A percentile compares a stretch with the other conserved stretches of the same genome.
Conservation (phyloP, 345 rosid species). For the Hypericum perforatum region DNA sequence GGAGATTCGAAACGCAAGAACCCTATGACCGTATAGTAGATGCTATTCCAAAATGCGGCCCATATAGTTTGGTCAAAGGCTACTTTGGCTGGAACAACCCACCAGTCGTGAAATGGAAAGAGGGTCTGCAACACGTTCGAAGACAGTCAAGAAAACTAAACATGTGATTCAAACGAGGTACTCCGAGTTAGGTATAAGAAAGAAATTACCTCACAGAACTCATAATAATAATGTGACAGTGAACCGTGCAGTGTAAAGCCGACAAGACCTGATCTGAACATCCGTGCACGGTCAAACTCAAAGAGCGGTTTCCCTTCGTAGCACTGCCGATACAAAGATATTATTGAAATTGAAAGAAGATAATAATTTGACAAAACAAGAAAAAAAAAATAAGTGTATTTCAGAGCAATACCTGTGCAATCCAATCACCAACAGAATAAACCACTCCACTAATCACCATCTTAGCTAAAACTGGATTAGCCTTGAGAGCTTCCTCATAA, state of each 20-base stretch:
- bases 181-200: neutral
- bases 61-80: slow-evolving; percentile 85
- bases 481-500: slow-evolving; percentile 81
- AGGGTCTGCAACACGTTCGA: slow-evolving; percentile 34
- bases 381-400: neutral
- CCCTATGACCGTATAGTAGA: slow-evolving; percentile 59
- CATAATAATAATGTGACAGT: slow-evolving; percentile 84
- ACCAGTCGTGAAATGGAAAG: slow-evolving; percentile 85
- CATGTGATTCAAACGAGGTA: neutral
- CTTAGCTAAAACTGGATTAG: slow-evolving; percentile 81
- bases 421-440: slow-evolving; percentile 91
- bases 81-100: slow-evolving; percentile 95
- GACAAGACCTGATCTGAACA: slow-evolving; percentile 83
- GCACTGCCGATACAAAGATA: slow-evolving; percentile 35
- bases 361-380: neutral
- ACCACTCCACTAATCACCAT: slow-evolving; percentile 94
- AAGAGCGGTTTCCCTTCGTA: slow-evolving; percentile 82
- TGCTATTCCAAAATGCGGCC: slow-evolving; percentile 92
- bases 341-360: neutral
- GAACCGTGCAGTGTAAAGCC: slow-evolving; percentile 94
- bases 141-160: neutral
- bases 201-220: slow-evolving; percentile 64
- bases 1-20: slow-evolving; percentile 83
- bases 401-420: slow-evolving; percentile 61
- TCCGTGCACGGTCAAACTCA: slow-evolving; percentile 77